Evolutionary conservation across 2,329 filamentous ascomycete genomes (phyloP), one percentile per base, ranked within the genome.

Genomic region (Graphilbum fragrans): DNA sequence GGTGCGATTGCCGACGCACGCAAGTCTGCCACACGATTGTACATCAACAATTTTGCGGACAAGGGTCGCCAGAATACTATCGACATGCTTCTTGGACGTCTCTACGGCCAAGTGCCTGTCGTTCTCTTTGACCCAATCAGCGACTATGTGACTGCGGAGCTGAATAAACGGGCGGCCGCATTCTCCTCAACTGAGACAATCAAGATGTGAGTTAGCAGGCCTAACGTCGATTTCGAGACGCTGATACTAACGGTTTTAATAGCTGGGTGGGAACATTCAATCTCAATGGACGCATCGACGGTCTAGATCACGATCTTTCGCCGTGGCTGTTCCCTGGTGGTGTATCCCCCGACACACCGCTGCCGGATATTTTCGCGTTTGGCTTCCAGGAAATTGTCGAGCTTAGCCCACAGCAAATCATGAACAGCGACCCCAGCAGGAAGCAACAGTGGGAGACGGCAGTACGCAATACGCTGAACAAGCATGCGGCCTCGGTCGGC

Each of bases 331-430:
- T 83, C 54, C 84, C 85, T 1, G 34, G 12, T 2, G 62, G 71
- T 4, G 11, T 32, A 3, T 58, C 59, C 32, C 53, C 70, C 10
- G 70, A 75, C 5, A 59, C 76, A 4, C 67, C 74, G 37, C 77
- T 84, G 46, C 88, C 92, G 6, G 84, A 90, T 44, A 84, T 98
- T 31, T 79, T 94, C 39, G 87, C 83, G 8, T 80, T 95, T 16
- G 92, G 86, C 0, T 96, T 98, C 53, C 92, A 98, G 56, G 92
- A 98, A 60, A 96, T 98, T 47, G 92, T 98, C n/a, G 86, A 94
- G 55, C 67, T 98, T 37, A 95, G 86, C 52, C 92, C 93, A 16
- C 90, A 96, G 58, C 92, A 98, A 55, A 96, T 98, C 55, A 95
- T 98, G 87, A 94, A 93, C 49, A 96, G 88, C 45, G 90, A 98